These are phyloP conservation scores for Ceratocystis smalleyi DNA, from an alignment of 2,329 filamentous ascomycete species.

Conservation along the genomic window DNA sequence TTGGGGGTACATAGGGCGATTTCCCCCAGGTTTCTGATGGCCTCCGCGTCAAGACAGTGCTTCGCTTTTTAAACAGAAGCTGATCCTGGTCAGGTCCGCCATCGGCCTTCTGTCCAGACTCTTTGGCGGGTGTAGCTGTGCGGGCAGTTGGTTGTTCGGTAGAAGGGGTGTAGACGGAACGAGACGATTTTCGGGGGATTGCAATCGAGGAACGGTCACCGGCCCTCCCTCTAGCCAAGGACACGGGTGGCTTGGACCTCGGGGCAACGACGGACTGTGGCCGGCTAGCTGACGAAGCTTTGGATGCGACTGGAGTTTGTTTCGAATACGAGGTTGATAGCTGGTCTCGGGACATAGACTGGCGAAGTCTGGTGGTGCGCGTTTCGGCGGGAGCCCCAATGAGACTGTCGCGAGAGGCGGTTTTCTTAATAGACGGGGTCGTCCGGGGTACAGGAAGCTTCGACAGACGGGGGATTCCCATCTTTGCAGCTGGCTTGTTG, in stretches of 20 bases:
- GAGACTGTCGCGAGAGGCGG: conserved; percentile 15
- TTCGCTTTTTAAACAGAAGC: conserved; percentile 12
- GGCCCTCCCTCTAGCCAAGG: conserved; percentile 7
- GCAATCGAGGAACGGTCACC: conserved; percentile 9
- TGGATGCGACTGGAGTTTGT: not conserved
- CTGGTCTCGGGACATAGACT: conserved; percentile 16
- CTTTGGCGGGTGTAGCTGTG: conserved; percentile 3
- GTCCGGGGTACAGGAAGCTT: conserved; percentile 16
- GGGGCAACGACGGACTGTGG: conserved; percentile 8
- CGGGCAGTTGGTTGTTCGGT: not conserved
- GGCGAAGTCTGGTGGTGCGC: conserved; percentile 13
- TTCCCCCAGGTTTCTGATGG: conserved; percentile 20
- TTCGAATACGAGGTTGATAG: conserved; percentile 4
- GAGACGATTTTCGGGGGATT: not conserved
- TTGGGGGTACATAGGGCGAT: conserved; percentile 15
- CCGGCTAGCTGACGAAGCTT: not conserved
- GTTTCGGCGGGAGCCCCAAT: conserved; percentile 11
- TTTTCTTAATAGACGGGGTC: conserved; percentile 3
- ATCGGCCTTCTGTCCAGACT: not conserved
- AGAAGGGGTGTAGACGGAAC: conserved; percentile 3
- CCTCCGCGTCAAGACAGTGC: conserved; percentile 22
- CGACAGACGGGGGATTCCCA: conserved; percentile 16
- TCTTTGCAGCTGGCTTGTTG: conserved; percentile 11
- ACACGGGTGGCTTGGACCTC: conserved; percentile 8
- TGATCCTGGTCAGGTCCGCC: not conserved